phyloP scores from a whole-genome alignment of 2,329 filamentous ascomycete species.

The Penicillium sp. region DNA sequence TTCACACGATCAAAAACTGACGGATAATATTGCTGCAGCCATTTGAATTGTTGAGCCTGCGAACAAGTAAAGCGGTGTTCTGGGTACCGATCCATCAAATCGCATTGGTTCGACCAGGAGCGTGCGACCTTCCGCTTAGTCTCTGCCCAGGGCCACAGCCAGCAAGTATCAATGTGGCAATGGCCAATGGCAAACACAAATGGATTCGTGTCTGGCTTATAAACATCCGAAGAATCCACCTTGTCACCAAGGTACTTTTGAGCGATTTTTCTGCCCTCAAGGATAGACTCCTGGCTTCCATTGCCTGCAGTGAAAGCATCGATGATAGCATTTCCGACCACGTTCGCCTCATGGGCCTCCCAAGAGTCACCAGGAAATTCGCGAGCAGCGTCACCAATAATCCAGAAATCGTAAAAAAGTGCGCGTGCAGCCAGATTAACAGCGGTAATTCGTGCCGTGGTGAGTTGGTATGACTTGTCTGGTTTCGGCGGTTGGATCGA shows the following conservation, averaged over 20 bases:
- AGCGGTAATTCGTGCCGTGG: conserved; percentile 80
- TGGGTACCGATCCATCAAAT: conserved; percentile 90
- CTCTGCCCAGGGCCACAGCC: conserved; percentile 98
- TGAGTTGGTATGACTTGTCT: conserved; percentile 76
- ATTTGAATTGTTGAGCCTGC: conserved; percentile 97
- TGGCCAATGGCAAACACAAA: conserved; percentile 89
- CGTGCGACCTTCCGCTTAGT: conserved; percentile 94
- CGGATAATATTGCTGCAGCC: conserved; percentile 88
- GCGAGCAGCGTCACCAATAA: conserved; percentile 85
- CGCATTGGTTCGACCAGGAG: conserved; percentile 96
- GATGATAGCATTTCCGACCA: conserved; percentile 84
- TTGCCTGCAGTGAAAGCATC: conserved; percentile 82
- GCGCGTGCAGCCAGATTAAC: conserved; percentile 83
- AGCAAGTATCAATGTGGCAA: conserved; percentile 97
- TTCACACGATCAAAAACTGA: conserved; percentile 88
- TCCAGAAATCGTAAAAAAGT: conserved; percentile 91
- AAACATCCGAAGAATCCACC: conserved; percentile 81
- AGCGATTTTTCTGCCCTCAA: conserved; percentile 78
- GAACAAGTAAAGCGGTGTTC: conserved; percentile 92
- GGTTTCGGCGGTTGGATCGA: conserved; percentile 84
- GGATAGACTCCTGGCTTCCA: conserved; percentile 70
- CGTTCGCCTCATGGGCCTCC: conserved; percentile 82
- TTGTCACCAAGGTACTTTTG: conserved; percentile 77
- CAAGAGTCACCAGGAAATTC: conserved; percentile 88
- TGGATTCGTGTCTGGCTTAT: conserved; percentile 70